A percentile compares a stretch with the other conserved stretches of the same genome.
phyloP scores from a whole-genome alignment of 1,284 basidiomycete genomes.

The Leccinum pachyderme region DNA sequence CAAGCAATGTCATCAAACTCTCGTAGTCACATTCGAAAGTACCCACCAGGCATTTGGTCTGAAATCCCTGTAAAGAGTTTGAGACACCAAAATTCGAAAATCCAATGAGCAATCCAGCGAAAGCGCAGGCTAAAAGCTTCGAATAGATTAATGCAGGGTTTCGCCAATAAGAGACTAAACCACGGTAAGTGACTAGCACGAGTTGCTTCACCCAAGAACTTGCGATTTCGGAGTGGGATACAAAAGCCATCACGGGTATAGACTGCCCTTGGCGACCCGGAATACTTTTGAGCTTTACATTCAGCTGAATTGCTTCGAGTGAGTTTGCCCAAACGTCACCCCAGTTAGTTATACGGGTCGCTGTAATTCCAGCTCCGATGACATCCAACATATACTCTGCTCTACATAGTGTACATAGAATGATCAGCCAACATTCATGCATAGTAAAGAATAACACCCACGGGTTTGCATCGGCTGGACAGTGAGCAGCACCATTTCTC shows the following conservation, averaged over 20 bases:
- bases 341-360: slow-evolving; percentile 44
- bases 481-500: slow-evolving; percentile 49
- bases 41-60: slow-evolving; percentile 71
- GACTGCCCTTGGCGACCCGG: slow-evolving; percentile 28
- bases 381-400: slow-evolving; percentile 69
- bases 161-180: slow-evolving; percentile 39
- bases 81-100: slow-evolving; percentile 66
- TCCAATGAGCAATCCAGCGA: slow-evolving; percentile 57
- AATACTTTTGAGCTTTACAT: slow-evolving; percentile 40
- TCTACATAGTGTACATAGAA: slow-evolving; percentile 28
- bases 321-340: slow-evolving; percentile 42
- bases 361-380: slow-evolving; percentile 62
- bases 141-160: slow-evolving; percentile 74
- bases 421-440: neutral
- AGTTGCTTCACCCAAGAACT: slow-evolving; percentile 49
- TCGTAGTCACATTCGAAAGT: neutral
- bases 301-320: slow-evolving; percentile 32
- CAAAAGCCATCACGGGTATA: slow-evolving; percentile 7
- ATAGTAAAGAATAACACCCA: neutral
- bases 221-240: slow-evolving; percentile 48
- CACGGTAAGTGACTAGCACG: slow-evolving; percentile 40
- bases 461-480: slow-evolving; percentile 43
- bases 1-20: neutral
- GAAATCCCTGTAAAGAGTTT: slow-evolving; percentile 66
- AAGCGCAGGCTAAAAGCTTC: slow-evolving; percentile 58